phyloP scores from a whole-genome alignment of 371 early-diverging fungal species.

The Mucor ambiguus region DNA sequence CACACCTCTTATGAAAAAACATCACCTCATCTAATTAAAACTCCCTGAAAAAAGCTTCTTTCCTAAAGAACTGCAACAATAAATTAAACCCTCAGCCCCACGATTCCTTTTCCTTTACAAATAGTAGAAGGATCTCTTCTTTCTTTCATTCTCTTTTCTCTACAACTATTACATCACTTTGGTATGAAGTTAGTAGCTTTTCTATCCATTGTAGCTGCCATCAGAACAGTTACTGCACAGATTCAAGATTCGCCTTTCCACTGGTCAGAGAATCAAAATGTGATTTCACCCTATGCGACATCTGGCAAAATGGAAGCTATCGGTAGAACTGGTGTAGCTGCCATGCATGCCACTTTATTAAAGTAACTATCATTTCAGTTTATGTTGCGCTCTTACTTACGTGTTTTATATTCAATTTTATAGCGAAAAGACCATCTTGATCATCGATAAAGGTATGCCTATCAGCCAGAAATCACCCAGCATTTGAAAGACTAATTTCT shows the following conservation, averaged over 20 bases:
- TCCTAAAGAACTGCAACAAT: not conserved
- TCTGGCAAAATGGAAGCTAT: conserved; percentile 52
- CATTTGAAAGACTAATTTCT: not conserved
- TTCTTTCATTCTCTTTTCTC: conserved; percentile 5
- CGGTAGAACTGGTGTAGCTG: conserved; percentile 52
- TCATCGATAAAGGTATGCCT: conserved; percentile 48
- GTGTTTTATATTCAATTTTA: not conserved
- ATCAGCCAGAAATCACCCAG: not conserved
- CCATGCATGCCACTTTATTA: conserved; percentile 50
- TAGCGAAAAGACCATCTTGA: conserved; percentile 48
- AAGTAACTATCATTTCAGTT: conserved; percentile 23
- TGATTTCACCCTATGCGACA: conserved; percentile 39
- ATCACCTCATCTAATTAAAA: conserved; percentile 12
- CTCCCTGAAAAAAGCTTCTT: conserved; percentile 3
- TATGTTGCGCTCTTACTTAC: not conserved
- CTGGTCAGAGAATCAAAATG: conserved; percentile 36
- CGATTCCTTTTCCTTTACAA: not conserved
- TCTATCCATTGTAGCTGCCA: conserved; percentile 22
- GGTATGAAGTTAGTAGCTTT: conserved; percentile 18
- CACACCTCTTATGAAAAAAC: not conserved
- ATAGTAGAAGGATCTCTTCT: not conserved
- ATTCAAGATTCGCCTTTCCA: conserved; percentile 34
- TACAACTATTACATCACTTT: not conserved
- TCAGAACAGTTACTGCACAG: conserved; percentile 4
- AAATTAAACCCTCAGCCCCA: conserved; percentile 13